Base-by-base conservation (phyloP, 139 green algal species). In the Volvox reticuliferus region DNA sequence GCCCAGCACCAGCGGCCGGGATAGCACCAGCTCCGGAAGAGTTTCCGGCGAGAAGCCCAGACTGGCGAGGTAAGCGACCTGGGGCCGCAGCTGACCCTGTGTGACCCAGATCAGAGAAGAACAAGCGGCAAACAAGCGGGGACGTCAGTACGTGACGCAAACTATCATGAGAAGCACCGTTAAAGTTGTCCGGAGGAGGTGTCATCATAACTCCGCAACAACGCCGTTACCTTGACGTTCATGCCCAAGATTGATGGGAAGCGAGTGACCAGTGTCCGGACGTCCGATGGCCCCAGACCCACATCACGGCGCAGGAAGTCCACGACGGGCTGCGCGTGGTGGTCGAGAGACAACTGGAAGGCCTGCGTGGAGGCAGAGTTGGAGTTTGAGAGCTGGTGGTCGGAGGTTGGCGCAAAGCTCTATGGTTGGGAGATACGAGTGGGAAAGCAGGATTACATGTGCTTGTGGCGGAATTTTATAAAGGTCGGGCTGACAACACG, bases 1-100 rank as follows among this genome's bases (percentile, higher is more conserved):
- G 0, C 87, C 87, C 76, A 91, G 87, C 76, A 91, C 87, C 87
- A 91, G 87, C 87, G 87, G 87, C 18, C 87, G 87, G 24, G 76
- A 55, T 12, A 91, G 76, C 61, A 91, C 87, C 87, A 91, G 87
- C 76, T 30, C 68, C 22, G 76, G 61, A 19, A 91, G 61, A 33
- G 61, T 17, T 12, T 91, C 87, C 21, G 14, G 62, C 19, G 22
- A 6, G n/a, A 91, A 35, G 9, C 87, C 87, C 75, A 91, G 87
- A 17, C 32, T 69, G 76, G 62, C 2, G 14, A 91, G 87, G 61
- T 86, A 91, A 17, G 87, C 87, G 12, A 91, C n/a, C 87, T 91
- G 87, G 24, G 87, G 87, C 0, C 76, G 75, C 33, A 91, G 76
- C 87, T 91, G 87, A 77, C 76, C 87, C 76, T 86, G 87, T 0